Percentiles rank a stretch among this genome's conserved stretches.
These are phyloP conservation scores for Linum usitatissimum DNA, from an alignment of 345 rosid genomes.

Conservation along the genomic window DNA sequence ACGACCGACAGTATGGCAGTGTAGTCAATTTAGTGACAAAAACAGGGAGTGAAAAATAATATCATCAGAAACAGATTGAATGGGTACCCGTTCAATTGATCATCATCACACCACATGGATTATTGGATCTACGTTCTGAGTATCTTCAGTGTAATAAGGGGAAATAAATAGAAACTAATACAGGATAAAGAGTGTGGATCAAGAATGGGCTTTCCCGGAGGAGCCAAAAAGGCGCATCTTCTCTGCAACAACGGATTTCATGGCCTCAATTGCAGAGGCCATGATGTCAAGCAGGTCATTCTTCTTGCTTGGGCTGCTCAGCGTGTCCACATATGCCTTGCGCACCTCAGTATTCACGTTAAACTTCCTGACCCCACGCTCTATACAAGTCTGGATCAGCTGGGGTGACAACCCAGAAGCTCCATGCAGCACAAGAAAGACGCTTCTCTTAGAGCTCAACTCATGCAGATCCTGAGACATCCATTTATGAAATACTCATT, in stretches of 20 bases:
- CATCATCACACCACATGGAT: too few relatives aligned
- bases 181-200: neutral
- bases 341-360: constrained; percentile 88
- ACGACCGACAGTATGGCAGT: too few relatives aligned
- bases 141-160: too few relatives aligned
- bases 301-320: constrained; percentile 26
- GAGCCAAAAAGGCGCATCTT: constrained; percentile 86
- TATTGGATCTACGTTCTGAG: too few relatives aligned
- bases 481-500: too few relatives aligned
- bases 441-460: constrained; percentile 63
- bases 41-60: too few relatives aligned
- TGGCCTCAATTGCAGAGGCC: constrained; percentile 69
- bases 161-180: too few relatives aligned
- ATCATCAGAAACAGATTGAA: too few relatives aligned
- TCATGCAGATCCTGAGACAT: constrained; percentile 44
- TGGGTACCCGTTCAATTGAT: too few relatives aligned
- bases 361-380: constrained; percentile 74
- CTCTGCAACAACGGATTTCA: constrained; percentile 68
- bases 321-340: constrained; percentile 65
- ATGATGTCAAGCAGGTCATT: constrained; percentile 67
- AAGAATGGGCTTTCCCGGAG: constrained; percentile 42
- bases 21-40: too few relatives aligned
- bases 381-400: constrained; percentile 67
- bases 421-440: constrained; percentile 83
- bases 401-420: constrained; percentile 77